Conservation (phyloP, 257 asterid species). For the Petunia secreta region DNA sequence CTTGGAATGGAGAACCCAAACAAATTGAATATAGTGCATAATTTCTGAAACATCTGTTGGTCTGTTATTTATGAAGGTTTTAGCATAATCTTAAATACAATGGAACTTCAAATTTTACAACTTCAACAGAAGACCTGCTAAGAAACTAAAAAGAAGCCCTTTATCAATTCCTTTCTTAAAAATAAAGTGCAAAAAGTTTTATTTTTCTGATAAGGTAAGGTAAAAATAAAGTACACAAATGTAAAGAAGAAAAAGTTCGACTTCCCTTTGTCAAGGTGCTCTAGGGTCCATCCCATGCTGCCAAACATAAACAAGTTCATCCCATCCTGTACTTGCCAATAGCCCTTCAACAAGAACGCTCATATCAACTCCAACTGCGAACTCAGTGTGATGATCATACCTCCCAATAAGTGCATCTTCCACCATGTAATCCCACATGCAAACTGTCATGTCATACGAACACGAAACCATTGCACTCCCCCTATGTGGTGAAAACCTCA, state of each 20-base stretch:
- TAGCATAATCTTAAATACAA: conserved; percentile 10
- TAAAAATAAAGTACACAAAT: conserved; percentile 22
- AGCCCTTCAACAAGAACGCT: conserved; percentile 96
- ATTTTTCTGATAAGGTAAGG: too few species aligned
- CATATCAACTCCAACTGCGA: conserved; percentile 94
- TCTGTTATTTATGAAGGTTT: conserved; percentile 9
- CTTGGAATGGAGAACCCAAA: conserved; percentile 1
- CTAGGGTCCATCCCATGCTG: conserved; percentile 97
- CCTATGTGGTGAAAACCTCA: conserved; percentile 92
- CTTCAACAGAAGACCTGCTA: conserved; percentile 5
- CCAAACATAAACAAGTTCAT: conserved; percentile 94
- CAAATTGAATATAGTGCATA: neutral
- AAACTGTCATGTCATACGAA: conserved; percentile 90
- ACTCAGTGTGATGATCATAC: conserved; percentile 94
- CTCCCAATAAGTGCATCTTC: conserved; percentile 89
- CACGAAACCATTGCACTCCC: conserved; percentile 77
- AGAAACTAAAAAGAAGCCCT: neutral
- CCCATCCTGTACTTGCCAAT: conserved; percentile 98
- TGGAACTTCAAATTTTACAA: conserved; percentile 23
- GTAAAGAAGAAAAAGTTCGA: conserved; percentile 4
- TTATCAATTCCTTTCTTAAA: neutral
- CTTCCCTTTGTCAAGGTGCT: conserved; percentile 57
- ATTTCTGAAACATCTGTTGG: neutral
- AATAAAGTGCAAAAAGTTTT: too few species aligned
- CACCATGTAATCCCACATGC: conserved; percentile 97